Percentiles rank a stretch among this genome's conserved stretches.
These are phyloP conservation scores for Xylaria sp. DNA, from an alignment of 2,329 filamentous ascomycete genomes.

Conservation along the genomic window DNA sequence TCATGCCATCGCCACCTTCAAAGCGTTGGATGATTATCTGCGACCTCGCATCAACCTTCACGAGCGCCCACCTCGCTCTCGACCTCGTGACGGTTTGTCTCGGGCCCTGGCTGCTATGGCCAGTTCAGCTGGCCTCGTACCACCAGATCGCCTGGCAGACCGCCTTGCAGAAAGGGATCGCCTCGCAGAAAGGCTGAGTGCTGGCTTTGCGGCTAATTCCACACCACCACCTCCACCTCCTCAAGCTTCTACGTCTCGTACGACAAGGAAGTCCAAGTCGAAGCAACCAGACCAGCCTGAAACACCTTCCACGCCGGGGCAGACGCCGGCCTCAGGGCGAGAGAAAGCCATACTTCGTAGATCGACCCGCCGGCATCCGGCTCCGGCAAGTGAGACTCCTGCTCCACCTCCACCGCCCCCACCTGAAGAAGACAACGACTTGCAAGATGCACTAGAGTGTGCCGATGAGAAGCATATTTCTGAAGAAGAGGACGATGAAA, in stretches of 20 bases:
- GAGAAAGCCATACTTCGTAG: constrained; percentile 71
- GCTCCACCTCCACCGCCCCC: constrained; percentile 62
- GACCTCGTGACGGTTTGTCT: constrained; percentile 71
- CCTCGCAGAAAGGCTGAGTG: constrained; percentile 56
- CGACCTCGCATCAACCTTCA: constrained; percentile 86
- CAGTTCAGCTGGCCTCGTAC: constrained; percentile 72
- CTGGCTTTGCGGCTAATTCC: constrained; percentile 53
- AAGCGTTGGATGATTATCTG: constrained; percentile 94
- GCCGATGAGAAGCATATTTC: constrained; percentile 89
- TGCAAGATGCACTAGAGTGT: constrained; percentile 83
- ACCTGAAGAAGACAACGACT: constrained; percentile 67
- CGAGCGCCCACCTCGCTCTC: constrained; percentile 74
- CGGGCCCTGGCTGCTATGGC: constrained; percentile 80
- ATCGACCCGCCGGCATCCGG: constrained; percentile 69
- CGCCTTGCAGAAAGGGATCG: constrained; percentile 61
- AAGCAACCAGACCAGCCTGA: constrained; percentile 57
- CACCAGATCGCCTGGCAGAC: constrained; percentile 60
- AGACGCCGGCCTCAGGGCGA: constrained; percentile 59
- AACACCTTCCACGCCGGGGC: constrained; percentile 56
- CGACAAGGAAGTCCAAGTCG: constrained; percentile 58
- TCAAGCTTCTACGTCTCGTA: constrained; percentile 58
- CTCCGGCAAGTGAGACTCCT: constrained; percentile 61
- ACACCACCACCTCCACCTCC: constrained; percentile 51
- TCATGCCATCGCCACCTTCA: constrained; percentile 97
- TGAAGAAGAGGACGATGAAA: constrained; percentile 76